Percentiles rank a stretch among this genome's conserved stretches.
These are phyloP conservation scores for Gossypium rotundifolium DNA, from an alignment of 345 rosid species.

Conservation along the genomic window DNA sequence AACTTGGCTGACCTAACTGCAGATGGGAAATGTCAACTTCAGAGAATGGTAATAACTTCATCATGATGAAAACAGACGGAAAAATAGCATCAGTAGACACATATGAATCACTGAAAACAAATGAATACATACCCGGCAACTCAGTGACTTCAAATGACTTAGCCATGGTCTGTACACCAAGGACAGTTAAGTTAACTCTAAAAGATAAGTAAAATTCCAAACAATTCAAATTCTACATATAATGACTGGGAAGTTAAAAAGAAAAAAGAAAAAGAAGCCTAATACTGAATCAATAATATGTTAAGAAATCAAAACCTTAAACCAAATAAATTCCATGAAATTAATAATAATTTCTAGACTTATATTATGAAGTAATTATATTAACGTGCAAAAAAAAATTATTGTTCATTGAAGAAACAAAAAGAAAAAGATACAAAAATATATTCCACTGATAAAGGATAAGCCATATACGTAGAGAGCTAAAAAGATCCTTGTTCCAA, in stretches of 20 bases:
- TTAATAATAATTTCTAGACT: background rate
- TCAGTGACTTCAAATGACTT: slow-evolving; percentile 88
- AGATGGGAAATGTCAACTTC: slow-evolving; percentile 14
- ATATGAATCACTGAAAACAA: background rate
- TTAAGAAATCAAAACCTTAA: background rate
- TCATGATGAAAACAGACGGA: slow-evolving; percentile 9
- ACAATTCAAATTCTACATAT: background rate
- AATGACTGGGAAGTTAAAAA: background rate
- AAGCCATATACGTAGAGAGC: background rate
- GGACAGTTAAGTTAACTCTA: slow-evolving; percentile 14
- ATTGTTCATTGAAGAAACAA: background rate
- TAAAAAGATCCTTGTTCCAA: background rate
- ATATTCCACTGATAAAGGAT: background rate
- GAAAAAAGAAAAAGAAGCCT: background rate
- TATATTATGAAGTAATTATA: background rate
- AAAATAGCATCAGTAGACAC: slow-evolving; percentile 1
- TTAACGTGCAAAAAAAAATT: background rate
- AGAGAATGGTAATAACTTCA: background rate
- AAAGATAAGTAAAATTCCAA: background rate
- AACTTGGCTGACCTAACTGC: slow-evolving; percentile 97
- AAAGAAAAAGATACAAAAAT: background rate
- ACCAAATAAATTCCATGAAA: background rate
- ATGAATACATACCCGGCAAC: slow-evolving; percentile 61
- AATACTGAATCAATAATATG: background rate
- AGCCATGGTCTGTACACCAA: slow-evolving; percentile 54